Base-by-base conservation (phyloP, 176 grass and related monocot species). In the Puccinellia tenuiflora region DNA sequence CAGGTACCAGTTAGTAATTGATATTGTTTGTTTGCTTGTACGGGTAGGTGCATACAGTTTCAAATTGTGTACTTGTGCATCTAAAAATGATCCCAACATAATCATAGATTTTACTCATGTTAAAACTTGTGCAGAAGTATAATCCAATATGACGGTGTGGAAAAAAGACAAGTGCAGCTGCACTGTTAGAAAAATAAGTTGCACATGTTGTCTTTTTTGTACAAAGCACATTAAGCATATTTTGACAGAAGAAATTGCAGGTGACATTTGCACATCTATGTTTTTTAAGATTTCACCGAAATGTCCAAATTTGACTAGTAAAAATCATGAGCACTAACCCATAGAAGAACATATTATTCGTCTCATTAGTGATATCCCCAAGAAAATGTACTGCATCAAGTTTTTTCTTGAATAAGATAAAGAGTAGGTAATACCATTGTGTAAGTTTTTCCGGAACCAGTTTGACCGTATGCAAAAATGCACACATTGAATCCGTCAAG, bases 401-500 rank as follows among this genome's bases (percentile, higher is more conserved):
- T 28, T 78, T 55, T 77, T 22, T 81, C 47, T 70, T 76, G 13
- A 85, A 38, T 25, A 52, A 84, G 35, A 74, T 13, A 77, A 43
- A 45, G n/a, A 81, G 24, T 73, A 57, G 42, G 18, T 37, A 76
- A 45, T 88, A 95, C 97, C 97, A 99, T 99, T 14, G 97, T 99
- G 87, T 99, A 99, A 40, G 97, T 99, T 84, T 99, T 99, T 71
- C 93, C 93, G 25, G 97, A 96, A 78, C 97, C 97, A 81, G 97
- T 99, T 87, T 99, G 97, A 39, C 97, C 97, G 18, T 96, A 99
- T 16, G 97, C 97, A 90, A 99, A 99, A 81, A 99, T 99, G 83
- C 97, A 99, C 47, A 99, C 97, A 77, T 99, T 99, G 73, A 88
- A 99, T 61, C 97, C 97, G 73, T 99, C 97, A 85, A 99, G 93